Percentiles rank a stretch among this genome's conserved stretches.
Evolutionary conservation across 768 basidiomycete species (phyloP).

Genomic region (Russula brevipes): DNA sequence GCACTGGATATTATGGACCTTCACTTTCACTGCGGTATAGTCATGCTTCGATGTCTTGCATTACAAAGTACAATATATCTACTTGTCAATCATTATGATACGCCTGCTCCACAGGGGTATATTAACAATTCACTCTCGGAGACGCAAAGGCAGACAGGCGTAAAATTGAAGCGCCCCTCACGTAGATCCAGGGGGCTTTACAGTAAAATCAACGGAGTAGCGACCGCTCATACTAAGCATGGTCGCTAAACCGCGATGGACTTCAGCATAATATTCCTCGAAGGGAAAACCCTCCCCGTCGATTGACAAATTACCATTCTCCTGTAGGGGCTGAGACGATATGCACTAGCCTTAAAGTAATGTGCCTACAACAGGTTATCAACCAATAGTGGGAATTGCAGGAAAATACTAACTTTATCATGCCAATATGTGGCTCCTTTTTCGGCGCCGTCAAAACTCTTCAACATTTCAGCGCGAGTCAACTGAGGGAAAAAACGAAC

Average conservation of each 20-base stretch:
- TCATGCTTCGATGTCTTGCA: slow-evolving; percentile 22
- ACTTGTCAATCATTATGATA: slow-evolving; percentile 1
- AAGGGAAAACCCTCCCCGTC: slow-evolving; percentile 79
- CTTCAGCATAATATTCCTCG: slow-evolving; percentile 71
- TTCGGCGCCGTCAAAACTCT: slow-evolving; percentile 55
- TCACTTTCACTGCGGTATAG: slow-evolving; percentile 3
- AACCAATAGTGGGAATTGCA: background rate
- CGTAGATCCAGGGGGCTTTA: background rate
- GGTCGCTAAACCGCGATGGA: slow-evolving; percentile 60
- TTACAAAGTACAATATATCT: slow-evolving; percentile 14
- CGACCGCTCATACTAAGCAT: slow-evolving; percentile 58
- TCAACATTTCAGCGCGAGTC: slow-evolving; percentile 47
- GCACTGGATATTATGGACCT: slow-evolving; percentile 11
- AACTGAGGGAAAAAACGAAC: slow-evolving; percentile 33
- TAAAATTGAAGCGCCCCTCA: background rate
- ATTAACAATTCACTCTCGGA: background rate
- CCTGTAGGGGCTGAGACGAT: slow-evolving; percentile 57
- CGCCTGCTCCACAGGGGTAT: slow-evolving; percentile 3
- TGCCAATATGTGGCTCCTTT: slow-evolving; percentile 60
- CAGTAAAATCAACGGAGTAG: slow-evolving; percentile 52
- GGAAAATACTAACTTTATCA: slow-evolving; percentile 42
- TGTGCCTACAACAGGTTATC: slow-evolving; percentile 43
- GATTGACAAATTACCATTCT: slow-evolving; percentile 55
- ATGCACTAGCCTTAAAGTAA: slow-evolving; percentile 70
- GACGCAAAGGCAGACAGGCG: background rate